A percentile compares a stretch with the other conserved stretches of the same genome.
phyloP scores from a whole-genome alignment of 495 filamentous ascomycete genomes.

The Amniculicola lignicola region DNA sequence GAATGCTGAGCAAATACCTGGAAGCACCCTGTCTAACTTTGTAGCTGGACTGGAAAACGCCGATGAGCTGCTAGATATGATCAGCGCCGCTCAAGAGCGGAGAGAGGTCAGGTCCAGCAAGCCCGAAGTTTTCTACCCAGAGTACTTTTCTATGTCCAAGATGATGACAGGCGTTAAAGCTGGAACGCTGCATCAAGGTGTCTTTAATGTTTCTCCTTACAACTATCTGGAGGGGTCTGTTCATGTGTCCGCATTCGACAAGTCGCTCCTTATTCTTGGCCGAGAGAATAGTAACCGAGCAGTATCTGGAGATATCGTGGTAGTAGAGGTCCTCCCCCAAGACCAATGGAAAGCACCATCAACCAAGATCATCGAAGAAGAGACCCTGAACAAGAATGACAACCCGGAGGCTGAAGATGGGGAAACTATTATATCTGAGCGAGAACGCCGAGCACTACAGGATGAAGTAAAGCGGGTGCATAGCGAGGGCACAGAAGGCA shows the following conservation, averaged over 20 bases:
- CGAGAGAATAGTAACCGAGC: slow-evolving; percentile 94
- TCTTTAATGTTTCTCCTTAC: slow-evolving; percentile 94
- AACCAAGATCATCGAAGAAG: slow-evolving; percentile 92
- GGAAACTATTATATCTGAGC: slow-evolving; percentile 74
- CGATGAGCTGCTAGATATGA: slow-evolving; percentile 89
- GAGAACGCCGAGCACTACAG: slow-evolving; percentile 78
- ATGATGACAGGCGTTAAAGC: slow-evolving; percentile 88
- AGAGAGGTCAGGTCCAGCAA: slow-evolving; percentile 60
- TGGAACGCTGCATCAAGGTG: slow-evolving; percentile 84
- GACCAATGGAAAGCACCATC: slow-evolving; percentile 96
- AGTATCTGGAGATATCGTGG: slow-evolving; percentile 85
- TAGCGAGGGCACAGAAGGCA: slow-evolving; percentile 70
- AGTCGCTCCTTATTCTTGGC: slow-evolving; percentile 81
- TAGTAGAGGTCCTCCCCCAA: slow-evolving; percentile 86
- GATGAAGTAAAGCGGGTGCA: slow-evolving; percentile 88
- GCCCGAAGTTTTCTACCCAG: slow-evolving; percentile 70
- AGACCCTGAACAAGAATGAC: slow-evolving; percentile 86
- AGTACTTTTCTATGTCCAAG: slow-evolving; percentile 83
- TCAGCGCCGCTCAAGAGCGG: slow-evolving; percentile 68
- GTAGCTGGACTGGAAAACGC: slow-evolving; percentile 79
- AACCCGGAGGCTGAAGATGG: slow-evolving; percentile 78
- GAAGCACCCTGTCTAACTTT: slow-evolving; percentile 61
- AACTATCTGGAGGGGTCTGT: slow-evolving; percentile 95
- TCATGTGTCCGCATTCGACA: slow-evolving; percentile 84
- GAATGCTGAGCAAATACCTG: slow-evolving; percentile 65